These are phyloP conservation scores for Debaryomyces tyrocola DNA, from an alignment of 805 yeast species.

Conservation along the genomic window DNA sequence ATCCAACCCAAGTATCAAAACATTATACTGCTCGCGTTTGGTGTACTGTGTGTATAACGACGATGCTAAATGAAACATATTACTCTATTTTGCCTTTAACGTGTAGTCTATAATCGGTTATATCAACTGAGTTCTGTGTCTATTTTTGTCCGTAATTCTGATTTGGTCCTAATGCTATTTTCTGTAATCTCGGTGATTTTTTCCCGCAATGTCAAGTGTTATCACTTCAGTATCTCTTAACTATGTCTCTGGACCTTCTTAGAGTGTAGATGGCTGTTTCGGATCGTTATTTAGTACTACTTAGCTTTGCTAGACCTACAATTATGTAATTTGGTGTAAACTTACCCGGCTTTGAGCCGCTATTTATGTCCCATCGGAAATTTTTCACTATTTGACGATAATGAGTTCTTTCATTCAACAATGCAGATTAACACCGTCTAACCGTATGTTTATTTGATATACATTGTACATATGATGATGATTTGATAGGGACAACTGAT, in stretches of 20 bases:
- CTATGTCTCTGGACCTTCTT: background rate
- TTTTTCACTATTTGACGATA: too few relatives aligned
- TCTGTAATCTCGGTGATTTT: background rate
- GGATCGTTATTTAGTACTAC: too few relatives aligned
- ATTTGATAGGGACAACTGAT: slow-evolving; percentile 30
- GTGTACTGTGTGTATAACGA: slow-evolving; percentile 46
- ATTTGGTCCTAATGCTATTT: background rate
- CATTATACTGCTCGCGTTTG: slow-evolving; percentile 45
- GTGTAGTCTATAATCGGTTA: background rate
- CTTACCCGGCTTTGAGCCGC: too few relatives aligned
- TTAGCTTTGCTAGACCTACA: too few relatives aligned
- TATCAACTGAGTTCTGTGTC: background rate
- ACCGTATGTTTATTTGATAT: background rate
- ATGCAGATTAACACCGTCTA: too few relatives aligned
- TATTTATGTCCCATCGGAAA: too few relatives aligned
- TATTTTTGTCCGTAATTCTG: background rate
- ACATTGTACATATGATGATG: slow-evolving; percentile 5
- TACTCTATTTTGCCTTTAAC: too few relatives aligned
- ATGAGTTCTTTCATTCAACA: too few relatives aligned
- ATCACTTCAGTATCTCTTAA: background rate
- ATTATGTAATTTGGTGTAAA: too few relatives aligned
- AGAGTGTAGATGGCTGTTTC: too few relatives aligned
- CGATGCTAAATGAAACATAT: slow-evolving; percentile 45
- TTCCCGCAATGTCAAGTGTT: background rate
- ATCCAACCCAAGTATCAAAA: slow-evolving; percentile 82